Evolutionary conservation across 176 grass and related monocot species (phyloP).

Genomic region (Oryza officinalis): DNA sequence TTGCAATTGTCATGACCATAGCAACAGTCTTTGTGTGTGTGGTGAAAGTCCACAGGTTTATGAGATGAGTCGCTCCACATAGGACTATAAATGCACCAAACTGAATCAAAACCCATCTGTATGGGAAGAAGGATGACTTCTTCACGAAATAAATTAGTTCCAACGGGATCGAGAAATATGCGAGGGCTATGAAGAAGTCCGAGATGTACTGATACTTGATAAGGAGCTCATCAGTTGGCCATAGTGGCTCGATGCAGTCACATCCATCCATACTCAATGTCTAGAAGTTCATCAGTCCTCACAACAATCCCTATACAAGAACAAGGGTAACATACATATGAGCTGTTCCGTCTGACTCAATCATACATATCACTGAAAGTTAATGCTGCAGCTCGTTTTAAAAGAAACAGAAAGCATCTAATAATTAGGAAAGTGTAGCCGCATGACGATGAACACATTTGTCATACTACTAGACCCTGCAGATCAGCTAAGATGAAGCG

Average conservation of each 20-base stretch:
- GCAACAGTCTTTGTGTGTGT: slow-evolving; percentile 51
- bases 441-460: not conserved
- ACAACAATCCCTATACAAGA: slow-evolving; percentile 40
- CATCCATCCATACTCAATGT: slow-evolving; percentile 49
- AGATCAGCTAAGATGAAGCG: not conserved
- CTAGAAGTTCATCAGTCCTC: not conserved
- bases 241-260: slow-evolving; percentile 62
- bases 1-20: slow-evolving; percentile 54
- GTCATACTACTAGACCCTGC: not conserved
- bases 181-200: slow-evolving; percentile 87
- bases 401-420: not conserved
- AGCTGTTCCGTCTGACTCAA: not conserved
- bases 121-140: slow-evolving; percentile 62
- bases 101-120: slow-evolving; percentile 67
- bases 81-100: slow-evolving; percentile 86
- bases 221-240: slow-evolving; percentile 58
- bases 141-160: slow-evolving; percentile 87
- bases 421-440: not conserved
- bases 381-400: not conserved
- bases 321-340: not conserved
- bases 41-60: slow-evolving; percentile 70
- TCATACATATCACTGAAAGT: not conserved
- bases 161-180: slow-evolving; percentile 80
- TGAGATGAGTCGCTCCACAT: slow-evolving; percentile 74
- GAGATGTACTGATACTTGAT: slow-evolving; percentile 73